Percentiles rank a stretch among this genome's conserved stretches.
These are phyloP conservation scores for Nymphaea colorata DNA, from an alignment of 164 flowering plant species.

Conservation along the genomic window DNA sequence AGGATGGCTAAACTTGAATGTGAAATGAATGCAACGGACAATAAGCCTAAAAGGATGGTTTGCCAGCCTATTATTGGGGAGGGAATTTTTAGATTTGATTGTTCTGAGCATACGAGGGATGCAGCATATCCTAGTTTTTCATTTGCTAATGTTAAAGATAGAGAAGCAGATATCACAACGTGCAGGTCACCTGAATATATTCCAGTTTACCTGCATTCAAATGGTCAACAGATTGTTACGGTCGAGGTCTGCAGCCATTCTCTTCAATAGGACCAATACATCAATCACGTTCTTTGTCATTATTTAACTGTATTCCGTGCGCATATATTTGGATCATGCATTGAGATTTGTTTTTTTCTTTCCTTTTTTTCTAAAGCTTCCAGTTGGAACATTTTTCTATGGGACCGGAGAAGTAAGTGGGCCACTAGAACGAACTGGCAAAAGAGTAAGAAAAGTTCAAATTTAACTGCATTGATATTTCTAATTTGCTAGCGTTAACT, in stretches of 20 bases:
- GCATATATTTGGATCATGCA: too few relatives aligned
- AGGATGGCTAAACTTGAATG: constrained; percentile 38
- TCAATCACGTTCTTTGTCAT: too few relatives aligned
- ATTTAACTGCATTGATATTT: too few relatives aligned
- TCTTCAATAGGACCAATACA: background rate
- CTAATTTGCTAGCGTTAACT: too few relatives aligned
- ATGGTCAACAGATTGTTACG: constrained; percentile 54
- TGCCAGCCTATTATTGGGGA: constrained; percentile 73
- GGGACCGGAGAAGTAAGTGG: constrained; percentile 97
- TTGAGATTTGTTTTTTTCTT: too few relatives aligned
- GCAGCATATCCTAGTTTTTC: constrained; percentile 76
- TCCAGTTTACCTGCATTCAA: constrained; percentile 46
- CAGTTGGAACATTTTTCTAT: constrained; percentile 68
- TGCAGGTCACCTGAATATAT: constrained; percentile 35
- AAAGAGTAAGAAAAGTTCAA: constrained; percentile 36
- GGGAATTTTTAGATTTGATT: constrained; percentile 85
- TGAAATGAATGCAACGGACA: constrained; percentile 11
- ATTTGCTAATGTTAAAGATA: constrained; percentile 36
- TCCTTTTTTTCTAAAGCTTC: constrained; percentile 37
- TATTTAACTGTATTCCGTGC: too few relatives aligned
- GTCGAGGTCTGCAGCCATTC: constrained; percentile 42
- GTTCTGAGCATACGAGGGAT: constrained; percentile 46
- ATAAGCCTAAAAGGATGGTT: constrained; percentile 48
- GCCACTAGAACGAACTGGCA: constrained; percentile 86
- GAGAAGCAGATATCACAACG: constrained; percentile 44